Percentiles rank a stretch among this genome's conserved stretches.
phyloP scores from a whole-genome alignment of 495 filamentous ascomycete species.

The Penicillium riverlandense region DNA sequence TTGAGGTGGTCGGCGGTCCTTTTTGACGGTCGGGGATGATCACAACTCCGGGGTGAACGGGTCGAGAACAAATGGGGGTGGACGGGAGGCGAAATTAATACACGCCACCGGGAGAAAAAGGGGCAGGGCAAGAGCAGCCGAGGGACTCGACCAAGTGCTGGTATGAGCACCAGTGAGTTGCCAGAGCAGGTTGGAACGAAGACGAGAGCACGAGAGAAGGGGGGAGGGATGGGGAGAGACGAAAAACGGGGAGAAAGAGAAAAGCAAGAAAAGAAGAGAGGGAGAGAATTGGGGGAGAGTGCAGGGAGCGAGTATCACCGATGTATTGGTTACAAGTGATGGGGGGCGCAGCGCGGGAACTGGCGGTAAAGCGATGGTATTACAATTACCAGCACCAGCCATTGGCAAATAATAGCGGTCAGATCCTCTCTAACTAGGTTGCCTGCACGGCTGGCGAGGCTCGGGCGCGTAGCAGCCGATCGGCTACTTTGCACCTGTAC shows the following conservation, averaged over 20 bases:
- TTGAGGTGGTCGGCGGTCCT: slow-evolving; percentile 4
- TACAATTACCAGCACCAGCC: not conserved
- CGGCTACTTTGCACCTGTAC: too few relatives aligned
- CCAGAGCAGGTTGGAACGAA: slow-evolving; percentile 1
- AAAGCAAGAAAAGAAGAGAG: slow-evolving; percentile 12
- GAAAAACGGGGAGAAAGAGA: slow-evolving; percentile 3
- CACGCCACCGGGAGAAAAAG: slow-evolving; percentile 4
- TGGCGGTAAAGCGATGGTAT: slow-evolving; percentile 6
- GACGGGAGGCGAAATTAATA: slow-evolving; percentile 1
- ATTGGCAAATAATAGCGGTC: too few relatives aligned
- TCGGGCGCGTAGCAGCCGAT: too few relatives aligned
- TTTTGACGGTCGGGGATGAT: slow-evolving; percentile 11
- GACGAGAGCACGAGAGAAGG: slow-evolving; percentile 8
- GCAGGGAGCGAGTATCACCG: slow-evolving; percentile 18
- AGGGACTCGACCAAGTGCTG: slow-evolving; percentile 19
- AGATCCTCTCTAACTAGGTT: too few relatives aligned
- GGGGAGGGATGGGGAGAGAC: slow-evolving; percentile 4
- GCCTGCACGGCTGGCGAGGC: too few relatives aligned
- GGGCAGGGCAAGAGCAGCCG: slow-evolving; percentile 11
- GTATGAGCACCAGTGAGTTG: slow-evolving; percentile 15
- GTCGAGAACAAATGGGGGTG: slow-evolving; percentile 1
- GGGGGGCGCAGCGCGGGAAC: slow-evolving; percentile 1
- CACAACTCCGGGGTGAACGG: not conserved
- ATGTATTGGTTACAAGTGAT: slow-evolving; percentile 16
- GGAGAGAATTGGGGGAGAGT: slow-evolving; percentile 13